Conservation (phyloP, 495 filamentous ascomycete genomes). For the Daldinia concentrica region DNA sequence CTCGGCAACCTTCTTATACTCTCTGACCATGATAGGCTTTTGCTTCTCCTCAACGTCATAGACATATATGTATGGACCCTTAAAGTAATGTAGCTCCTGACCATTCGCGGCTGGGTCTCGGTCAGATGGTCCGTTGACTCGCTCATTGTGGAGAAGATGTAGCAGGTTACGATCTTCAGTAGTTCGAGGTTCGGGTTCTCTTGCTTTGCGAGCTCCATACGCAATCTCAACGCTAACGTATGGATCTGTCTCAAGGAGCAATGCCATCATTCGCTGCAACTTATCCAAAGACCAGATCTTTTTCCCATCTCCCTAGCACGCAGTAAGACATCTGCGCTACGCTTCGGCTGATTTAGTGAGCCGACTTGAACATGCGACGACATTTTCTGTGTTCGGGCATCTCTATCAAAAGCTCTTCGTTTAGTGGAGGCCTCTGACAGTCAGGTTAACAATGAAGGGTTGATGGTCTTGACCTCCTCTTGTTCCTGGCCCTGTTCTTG, state of each 20-base stretch:
- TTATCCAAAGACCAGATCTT: slow-evolving; percentile 98
- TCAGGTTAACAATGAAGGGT: slow-evolving; percentile 80
- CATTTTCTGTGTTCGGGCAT: slow-evolving; percentile 44
- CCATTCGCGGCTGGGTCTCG: slow-evolving; percentile 79
- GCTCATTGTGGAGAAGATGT: slow-evolving; percentile 88
- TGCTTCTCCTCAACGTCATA: slow-evolving; percentile 94
- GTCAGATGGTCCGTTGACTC: slow-evolving; percentile 86
- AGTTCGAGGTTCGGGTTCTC: slow-evolving; percentile 34
- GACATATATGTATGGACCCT: slow-evolving; percentile 89
- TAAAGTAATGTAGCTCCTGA: slow-evolving; percentile 83
- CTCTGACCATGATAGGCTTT: slow-evolving; percentile 89
- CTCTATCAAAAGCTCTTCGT: slow-evolving; percentile 52
- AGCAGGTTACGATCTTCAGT: slow-evolving; percentile 76
- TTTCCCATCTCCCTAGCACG: slow-evolving; percentile 93
- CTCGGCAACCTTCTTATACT: slow-evolving; percentile 79
- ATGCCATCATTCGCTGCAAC: slow-evolving; percentile 82
- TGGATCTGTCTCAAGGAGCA: slow-evolving; percentile 78
- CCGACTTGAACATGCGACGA: slow-evolving; percentile 50
- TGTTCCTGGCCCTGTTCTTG: slow-evolving; percentile 41
- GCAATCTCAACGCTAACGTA: slow-evolving; percentile 47
- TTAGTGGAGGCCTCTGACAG: slow-evolving; percentile 50
- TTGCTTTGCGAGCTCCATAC: slow-evolving; percentile 38
- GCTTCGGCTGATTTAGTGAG: slow-evolving; percentile 52
- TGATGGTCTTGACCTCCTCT: slow-evolving; percentile 76
- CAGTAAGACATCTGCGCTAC: slow-evolving; percentile 76